Evolutionary conservation across 2,329 filamentous ascomycete species (phyloP).

Genomic region (Plectosphaerella cucumerina): DNA sequence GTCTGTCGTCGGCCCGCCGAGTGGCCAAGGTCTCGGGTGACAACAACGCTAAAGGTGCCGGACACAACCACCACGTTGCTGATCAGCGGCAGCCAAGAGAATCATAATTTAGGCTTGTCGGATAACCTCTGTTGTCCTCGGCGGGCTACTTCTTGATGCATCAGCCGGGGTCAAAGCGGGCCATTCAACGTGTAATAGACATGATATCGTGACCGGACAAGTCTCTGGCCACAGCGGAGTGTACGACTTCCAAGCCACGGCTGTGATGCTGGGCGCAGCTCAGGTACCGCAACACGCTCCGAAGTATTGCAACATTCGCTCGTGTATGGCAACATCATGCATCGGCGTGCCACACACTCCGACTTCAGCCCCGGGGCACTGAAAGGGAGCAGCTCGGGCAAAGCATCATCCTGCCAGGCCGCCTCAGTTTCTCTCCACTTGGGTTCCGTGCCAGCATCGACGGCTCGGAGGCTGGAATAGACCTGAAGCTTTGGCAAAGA

Average conservation of each 20-base stretch:
- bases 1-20: neutral
- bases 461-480: neutral
- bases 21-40: neutral
- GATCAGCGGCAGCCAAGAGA: neutral
- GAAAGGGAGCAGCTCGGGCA: neutral
- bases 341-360: neutral
- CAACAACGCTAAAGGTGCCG: neutral
- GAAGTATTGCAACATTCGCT: neutral
- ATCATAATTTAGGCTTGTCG: neutral
- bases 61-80: neutral
- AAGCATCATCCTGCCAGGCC: neutral
- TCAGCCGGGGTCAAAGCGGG: neutral
- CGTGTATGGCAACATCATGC: neutral
- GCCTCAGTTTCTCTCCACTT: neutral
- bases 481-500: neutral
- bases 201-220: no score
- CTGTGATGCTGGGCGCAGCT: neutral
- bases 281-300: neutral
- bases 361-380: neutral
- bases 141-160: neutral
- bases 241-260: neutral
- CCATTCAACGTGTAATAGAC: neutral
- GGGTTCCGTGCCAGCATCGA: neutral
- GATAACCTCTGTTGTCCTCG: neutral
- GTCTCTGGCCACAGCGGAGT: neutral